phyloP scores from a whole-genome alignment of 495 filamentous ascomycete genomes.

The Trichoderma parareesei region DNA sequence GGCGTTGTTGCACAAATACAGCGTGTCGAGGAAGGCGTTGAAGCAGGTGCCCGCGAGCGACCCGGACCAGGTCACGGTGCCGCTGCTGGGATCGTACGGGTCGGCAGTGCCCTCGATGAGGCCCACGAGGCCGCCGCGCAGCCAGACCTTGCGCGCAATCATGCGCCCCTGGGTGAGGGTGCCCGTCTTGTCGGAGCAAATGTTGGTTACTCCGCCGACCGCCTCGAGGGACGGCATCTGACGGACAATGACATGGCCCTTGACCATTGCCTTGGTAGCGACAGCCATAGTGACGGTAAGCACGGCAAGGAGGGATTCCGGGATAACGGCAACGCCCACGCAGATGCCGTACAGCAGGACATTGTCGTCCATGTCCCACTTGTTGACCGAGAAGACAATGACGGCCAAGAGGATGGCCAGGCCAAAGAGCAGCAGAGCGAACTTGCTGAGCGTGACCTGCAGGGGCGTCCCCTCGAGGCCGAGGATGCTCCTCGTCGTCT shows the following conservation, averaged over 20 bases:
- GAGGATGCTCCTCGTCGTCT: slow-evolving; percentile 39
- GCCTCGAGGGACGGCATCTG: slow-evolving; percentile 59
- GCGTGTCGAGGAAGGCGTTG: slow-evolving; percentile 38
- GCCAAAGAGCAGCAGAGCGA: slow-evolving; percentile 60
- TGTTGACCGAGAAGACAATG: slow-evolving; percentile 55
- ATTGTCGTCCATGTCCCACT: slow-evolving; percentile 50
- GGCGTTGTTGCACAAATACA: slow-evolving; percentile 61
- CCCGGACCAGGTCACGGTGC: slow-evolving; percentile 20
- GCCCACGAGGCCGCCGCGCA: slow-evolving; percentile 30
- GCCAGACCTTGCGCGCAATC: slow-evolving; percentile 45
- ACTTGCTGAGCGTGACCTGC: slow-evolving; percentile 59
- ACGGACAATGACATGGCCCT: slow-evolving; percentile 59
- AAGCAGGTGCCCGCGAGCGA: slow-evolving; percentile 16
- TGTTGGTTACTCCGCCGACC: slow-evolving; percentile 50
- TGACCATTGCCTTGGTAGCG: slow-evolving; percentile 64
- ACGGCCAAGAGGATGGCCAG: slow-evolving; percentile 64
- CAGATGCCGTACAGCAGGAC: slow-evolving; percentile 61
- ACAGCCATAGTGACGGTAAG: slow-evolving; percentile 70
- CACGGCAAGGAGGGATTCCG: slow-evolving; percentile 67
- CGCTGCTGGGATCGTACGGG: slow-evolving; percentile 44
- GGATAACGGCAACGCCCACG: slow-evolving; percentile 65
- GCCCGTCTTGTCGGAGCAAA: slow-evolving; percentile 58
- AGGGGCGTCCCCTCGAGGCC: slow-evolving; percentile 63
- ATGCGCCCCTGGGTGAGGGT: slow-evolving; percentile 55
- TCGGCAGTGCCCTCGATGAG: slow-evolving; percentile 32